Evolutionary conservation across 2,329 filamentous ascomycete genomes (phyloP).

Genomic region (Botryotinia convoluta): DNA sequence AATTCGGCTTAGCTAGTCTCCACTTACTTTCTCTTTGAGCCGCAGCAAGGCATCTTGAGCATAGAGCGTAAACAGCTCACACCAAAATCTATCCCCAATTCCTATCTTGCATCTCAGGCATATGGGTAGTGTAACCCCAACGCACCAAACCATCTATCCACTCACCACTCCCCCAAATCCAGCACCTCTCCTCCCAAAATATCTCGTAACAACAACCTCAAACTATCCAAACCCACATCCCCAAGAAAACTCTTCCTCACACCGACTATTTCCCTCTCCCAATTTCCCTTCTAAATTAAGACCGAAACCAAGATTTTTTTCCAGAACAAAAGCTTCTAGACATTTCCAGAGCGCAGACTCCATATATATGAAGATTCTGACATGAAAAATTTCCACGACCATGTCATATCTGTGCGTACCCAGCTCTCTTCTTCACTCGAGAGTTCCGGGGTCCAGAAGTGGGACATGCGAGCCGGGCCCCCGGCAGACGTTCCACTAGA

Average conservation of each 20-base stretch:
- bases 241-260: not conserved
- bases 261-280: not conserved
- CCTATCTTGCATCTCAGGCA: not conserved
- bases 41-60: not conserved
- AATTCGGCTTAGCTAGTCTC: not conserved
- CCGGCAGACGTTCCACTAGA: not conserved
- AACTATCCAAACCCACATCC: not conserved
- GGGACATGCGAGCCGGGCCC: not conserved
- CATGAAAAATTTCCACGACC: not conserved
- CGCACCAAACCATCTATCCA: not conserved
- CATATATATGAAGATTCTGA: not conserved
- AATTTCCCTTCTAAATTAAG: not conserved
- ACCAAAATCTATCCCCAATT: not conserved
- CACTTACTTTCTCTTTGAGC: not conserved
- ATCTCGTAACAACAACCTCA: not conserved
- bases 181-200: not conserved
- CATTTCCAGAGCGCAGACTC: not conserved
- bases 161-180: not conserved
- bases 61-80: not conserved
- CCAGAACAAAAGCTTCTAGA: not conserved
- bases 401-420: not conserved
- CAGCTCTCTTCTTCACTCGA: not conserved
- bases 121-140: not conserved
- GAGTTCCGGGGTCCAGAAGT: not conserved
- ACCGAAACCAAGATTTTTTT: not conserved